phyloP scores from a whole-genome alignment of 768 basidiomycete genomes.

The Chalciporus chontae region DNA sequence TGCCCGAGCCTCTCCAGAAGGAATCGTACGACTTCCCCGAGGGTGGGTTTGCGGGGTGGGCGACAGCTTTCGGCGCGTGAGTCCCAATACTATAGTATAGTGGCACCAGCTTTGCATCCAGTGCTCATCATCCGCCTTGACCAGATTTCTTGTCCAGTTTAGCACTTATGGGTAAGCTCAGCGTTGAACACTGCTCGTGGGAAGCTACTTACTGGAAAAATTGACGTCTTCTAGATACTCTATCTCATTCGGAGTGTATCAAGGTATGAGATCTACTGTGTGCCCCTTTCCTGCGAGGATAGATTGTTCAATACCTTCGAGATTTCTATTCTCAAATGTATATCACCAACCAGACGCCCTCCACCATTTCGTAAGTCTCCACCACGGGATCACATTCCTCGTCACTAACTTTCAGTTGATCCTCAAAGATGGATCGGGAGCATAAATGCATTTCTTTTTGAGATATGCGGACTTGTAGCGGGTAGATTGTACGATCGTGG shows the following conservation, averaged over 20 bases:
- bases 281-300: background rate
- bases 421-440: conserved; percentile 44
- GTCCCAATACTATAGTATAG: background rate
- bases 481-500: conserved; percentile 52
- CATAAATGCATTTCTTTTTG: conserved; percentile 43
- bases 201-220: background rate
- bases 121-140: background rate
- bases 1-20: background rate
- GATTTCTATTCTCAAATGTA: conserved; percentile 40
- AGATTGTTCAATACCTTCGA: conserved; percentile 4
- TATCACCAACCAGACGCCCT: conserved; percentile 35
- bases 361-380: conserved; percentile 37
- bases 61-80: conserved; percentile 31
- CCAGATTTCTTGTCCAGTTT: conserved; percentile 38
- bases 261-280: conserved; percentile 26
- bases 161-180: conserved; percentile 34
- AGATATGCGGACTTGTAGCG: conserved; percentile 42
- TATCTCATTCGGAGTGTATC: conserved; percentile 42
- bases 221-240: conserved; percentile 26
- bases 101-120: background rate
- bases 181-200: background rate
- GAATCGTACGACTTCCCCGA: conserved; percentile 19
- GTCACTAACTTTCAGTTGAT: background rate
- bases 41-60: conserved; percentile 30
- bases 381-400: background rate